Base-by-base conservation (phyloP, 1,139 yeast genomes). In the Geotrichum bryndzae region DNA sequence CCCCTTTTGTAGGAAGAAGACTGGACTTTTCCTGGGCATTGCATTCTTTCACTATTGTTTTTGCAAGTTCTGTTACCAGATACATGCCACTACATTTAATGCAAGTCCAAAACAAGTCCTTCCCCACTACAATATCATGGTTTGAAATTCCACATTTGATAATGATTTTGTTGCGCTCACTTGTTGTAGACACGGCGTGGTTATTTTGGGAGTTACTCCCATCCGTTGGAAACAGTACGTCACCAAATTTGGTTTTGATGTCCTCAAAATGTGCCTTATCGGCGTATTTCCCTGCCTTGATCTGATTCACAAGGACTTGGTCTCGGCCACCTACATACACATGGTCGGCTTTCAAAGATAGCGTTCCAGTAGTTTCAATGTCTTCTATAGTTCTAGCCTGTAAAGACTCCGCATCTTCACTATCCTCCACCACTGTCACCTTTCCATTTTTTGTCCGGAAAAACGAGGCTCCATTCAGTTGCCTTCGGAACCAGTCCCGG, bases 321-420 rank as follows among this genome's bases (percentile, higher is more conserved):
- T 50, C 54, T 6, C 51, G n/a, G 13, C 58, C 58, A 25, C 58
- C 58, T 5, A 56, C 33, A 15, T 50, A 23, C n/a, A 56, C 38
- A 23, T 48, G 52, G 18, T 18, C n/a, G 18, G 48, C 22, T 7
- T 41, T 41, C 18, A n/a, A 41, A n/a, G 48, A 2, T 4, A 23
- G 6, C 13, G 48, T n/a, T 41, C 48, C 48, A 6, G 22, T 18
- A 3, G 53, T 15, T 23, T 46, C 31, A 5, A 38, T 27, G 1
- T 22, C 53, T 18, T 23, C 46, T n/a, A 48, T 31, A 15, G 57
- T 50, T 10, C 18, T 10, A n/a, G 53, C 27, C 25, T 56, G 58
- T 5, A 56, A 46, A 1, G 25, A 27, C 23, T n/a, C 18, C 7
- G 58, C 53, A 18, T 56, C 31, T 23, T 22, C 48, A 23, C 23